Evolutionary conservation across 352 stramenopile genomes (phyloP), one percentile per base, ranked within the genome.

Genomic region (Phytophthora fragariae): DNA sequence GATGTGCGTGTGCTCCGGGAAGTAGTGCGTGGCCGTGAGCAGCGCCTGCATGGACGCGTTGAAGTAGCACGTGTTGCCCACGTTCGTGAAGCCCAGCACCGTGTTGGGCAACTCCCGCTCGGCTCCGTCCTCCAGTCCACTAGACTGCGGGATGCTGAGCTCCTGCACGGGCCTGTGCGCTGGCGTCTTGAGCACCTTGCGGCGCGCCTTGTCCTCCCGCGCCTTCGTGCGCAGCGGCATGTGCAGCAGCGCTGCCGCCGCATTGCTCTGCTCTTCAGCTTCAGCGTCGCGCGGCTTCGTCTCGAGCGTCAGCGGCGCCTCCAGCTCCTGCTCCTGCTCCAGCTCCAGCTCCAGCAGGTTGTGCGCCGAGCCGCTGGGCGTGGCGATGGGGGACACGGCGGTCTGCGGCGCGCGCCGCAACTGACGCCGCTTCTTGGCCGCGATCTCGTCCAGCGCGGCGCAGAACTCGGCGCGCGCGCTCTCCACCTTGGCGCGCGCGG

Each of bases 41-140:
- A 99, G 79, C 61, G 90, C 95, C 73, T 98, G 93, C 46, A 96
- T 84, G 10, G 85, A 84, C 1, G 93, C 86, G 62, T 98, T 98
- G 69, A 98, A 97, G 72, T 97, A 98, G 82, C 94, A 98, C 54
- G 94, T 98, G 71, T 98, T 98, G 59, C 94, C 94, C n/a, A 98
- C 55, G 68, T 98, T 98, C 49, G 82, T 91, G 64, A 94, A 89
- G 0, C 88, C 88, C 19, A 91, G 58, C 37, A 92, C 83, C 2
- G 70, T 88, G 29, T 63, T 82, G 14, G 77, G 77, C 12, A 74
- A 44, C 46, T 74, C 65, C 5, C 44, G 37, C 37, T 44, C 7
- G 24, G 56, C 57, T 27, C 15, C 29, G 29, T 27, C 14, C 65
- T 58, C 55, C n/a, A 10, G n/a, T 15, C 24, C 46, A 24, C 15